Conservation (phyloP, 164 flowering plant genomes). For the Berberis thunbergii region DNA sequence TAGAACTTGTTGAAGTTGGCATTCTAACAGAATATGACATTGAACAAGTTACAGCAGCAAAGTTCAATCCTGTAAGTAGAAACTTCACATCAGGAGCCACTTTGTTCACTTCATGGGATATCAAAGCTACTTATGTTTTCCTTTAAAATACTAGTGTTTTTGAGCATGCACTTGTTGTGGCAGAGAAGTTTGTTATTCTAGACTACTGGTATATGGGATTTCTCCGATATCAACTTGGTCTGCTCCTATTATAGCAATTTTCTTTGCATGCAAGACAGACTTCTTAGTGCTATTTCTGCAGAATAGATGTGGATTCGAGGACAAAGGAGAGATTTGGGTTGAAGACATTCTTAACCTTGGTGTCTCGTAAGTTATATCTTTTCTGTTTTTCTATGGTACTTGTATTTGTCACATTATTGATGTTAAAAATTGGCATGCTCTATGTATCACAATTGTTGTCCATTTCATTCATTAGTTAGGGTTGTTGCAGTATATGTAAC, state of each 20-base stretch:
- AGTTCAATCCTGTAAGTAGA: conserved; percentile 80
- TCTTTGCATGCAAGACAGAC: background rate
- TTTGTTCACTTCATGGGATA: no score
- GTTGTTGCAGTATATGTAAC: no score
- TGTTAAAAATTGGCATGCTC: no score
- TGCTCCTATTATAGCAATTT: background rate
- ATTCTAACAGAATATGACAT: conserved; percentile 67
- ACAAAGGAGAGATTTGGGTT: conserved; percentile 91
- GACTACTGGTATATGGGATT: no score
- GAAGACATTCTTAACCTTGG: conserved; percentile 94
- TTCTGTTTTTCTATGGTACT: conserved; percentile 1
- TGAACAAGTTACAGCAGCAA: conserved; percentile 43
- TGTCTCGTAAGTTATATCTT: conserved; percentile 58
- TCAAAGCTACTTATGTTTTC: no score
- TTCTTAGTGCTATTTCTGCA: conserved; percentile 20
- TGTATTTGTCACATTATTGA: background rate
- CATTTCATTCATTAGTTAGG: no score
- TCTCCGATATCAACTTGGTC: background rate
- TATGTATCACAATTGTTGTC: no score
- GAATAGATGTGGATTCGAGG: conserved; percentile 95
- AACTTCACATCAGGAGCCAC: background rate
- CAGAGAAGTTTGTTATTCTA: no score
- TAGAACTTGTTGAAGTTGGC: conserved; percentile 81
- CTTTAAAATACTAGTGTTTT: no score
- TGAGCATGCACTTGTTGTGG: no score